phyloP scores from a whole-genome alignment of 2,329 filamentous ascomycete genomes.

The Cladophialophora psammophila region DNA sequence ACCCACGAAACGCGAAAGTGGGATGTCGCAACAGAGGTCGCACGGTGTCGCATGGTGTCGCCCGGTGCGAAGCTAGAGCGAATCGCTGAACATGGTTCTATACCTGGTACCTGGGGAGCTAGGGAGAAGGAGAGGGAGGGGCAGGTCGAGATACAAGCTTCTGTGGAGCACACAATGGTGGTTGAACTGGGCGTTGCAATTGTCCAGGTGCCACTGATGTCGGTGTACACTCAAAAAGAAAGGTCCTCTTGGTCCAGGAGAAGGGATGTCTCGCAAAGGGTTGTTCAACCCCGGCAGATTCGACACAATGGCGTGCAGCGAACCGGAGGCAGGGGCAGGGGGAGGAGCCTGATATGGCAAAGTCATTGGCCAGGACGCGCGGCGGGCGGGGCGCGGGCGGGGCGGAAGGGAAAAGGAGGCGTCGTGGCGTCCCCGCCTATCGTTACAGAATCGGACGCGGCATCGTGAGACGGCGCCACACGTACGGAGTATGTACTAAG shows the following conservation, averaged over 20 bases:
- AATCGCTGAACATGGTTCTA: slow-evolving; percentile 19
- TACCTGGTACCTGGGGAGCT: neutral
- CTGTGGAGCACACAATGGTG: neutral
- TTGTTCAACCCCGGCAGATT: slow-evolving; percentile 5
- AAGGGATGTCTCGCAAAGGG: slow-evolving; percentile 12
- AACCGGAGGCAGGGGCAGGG: slow-evolving; percentile 18
- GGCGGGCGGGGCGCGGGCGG: neutral
- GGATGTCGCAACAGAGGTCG: slow-evolving; percentile 22
- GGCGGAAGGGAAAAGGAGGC: neutral
- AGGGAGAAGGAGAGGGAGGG: slow-evolving; percentile 1
- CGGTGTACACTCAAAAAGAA: neutral
- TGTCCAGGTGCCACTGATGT: neutral
- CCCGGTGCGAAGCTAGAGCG: slow-evolving; percentile 15
- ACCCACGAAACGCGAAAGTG: slow-evolving; percentile 10
- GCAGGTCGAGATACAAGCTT: neutral
- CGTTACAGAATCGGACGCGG: slow-evolving; percentile 3
- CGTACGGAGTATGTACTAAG: neutral
- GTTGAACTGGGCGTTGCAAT: neutral
- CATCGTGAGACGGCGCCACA: slow-evolving; percentile 9
- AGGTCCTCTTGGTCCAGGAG: neutral
- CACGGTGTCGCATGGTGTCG: too few relatives aligned
- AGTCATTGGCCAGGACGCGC: slow-evolving; percentile 1
- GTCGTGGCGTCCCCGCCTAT: slow-evolving; percentile 18
- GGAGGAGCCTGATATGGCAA: neutral
- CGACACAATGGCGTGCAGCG: slow-evolving; percentile 25